These are phyloP conservation scores for Sergeia podlipaevii DNA, from an alignment of 208 protist species.

Conservation along the genomic window DNA sequence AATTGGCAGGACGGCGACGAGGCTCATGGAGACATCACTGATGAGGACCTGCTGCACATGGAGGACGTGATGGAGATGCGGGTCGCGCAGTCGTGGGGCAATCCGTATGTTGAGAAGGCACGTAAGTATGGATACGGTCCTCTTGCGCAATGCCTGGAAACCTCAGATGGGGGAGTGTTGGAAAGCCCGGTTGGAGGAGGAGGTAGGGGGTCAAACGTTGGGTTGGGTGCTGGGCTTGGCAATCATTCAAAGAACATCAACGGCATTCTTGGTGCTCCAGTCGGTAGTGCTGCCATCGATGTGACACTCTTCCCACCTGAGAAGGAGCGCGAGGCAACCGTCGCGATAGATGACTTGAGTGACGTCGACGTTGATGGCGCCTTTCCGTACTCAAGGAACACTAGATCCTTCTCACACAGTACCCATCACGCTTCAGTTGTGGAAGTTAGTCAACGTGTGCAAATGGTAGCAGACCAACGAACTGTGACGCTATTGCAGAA, in stretches of 20 bases:
- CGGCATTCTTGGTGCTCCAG: no score
- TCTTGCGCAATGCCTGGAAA: no score
- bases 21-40: not conserved
- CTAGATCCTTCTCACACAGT: not conserved
- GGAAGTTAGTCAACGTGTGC: no score
- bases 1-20: not conserved
- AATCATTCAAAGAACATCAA: not conserved
- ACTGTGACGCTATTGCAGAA: no score
- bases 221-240: not conserved
- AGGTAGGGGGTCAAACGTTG: not conserved
- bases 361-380: no score
- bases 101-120: slow-evolving; percentile 67
- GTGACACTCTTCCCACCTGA: not conserved
- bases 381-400: not conserved
- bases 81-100: slow-evolving; percentile 65
- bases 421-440: no score
- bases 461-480: no score
- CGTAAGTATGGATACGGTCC: slow-evolving; percentile 18
- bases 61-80: slow-evolving; percentile 49
- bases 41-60: slow-evolving; percentile 1
- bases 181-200: slow-evolving; percentile 3
- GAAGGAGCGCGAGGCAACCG: no score
- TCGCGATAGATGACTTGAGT: no score
- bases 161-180: slow-evolving; percentile 2
- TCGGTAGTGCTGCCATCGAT: not conserved